Evolutionary conservation across 192 early-diverging fungal genomes (phyloP), one percentile per base, ranked within the genome.

Genomic region (Pilaira anomala): DNA sequence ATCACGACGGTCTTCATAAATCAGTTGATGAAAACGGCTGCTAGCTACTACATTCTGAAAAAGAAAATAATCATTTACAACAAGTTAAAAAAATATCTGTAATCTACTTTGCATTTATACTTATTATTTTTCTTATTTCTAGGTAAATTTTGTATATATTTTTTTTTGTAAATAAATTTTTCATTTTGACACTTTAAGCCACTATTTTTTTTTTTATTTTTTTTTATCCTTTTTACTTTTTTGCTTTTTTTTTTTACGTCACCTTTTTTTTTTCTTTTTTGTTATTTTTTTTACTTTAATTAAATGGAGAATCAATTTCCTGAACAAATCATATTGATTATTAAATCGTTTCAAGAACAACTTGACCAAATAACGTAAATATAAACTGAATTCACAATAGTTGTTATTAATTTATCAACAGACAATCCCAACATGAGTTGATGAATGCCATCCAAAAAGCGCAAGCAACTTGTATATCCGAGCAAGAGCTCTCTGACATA

Each of bases 1-100:
- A 67, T 67, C 65, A 67, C 65, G 65, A 67, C 65, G 65, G 65
- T 67, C 65, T 67, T 67, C 65, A 45, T 56, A 67, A 48, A 56
- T 50, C 7, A 45, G 22, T 50, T 62, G 60, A 62, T 49, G 60
- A 62, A 62, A 62, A 16, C 29, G 60, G 25, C 26, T 62, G 1
- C 46, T 62, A 62, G 26, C 25, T 44, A 49, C 60, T 22, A 40
- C 36, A 33, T 41, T 58, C 56, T 58, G 56, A 58, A 58, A 42
- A 40, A 36, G 29, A 58, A 58, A 40, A 13, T 42, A 21, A 39
- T n/a, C 40, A 16, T 7, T 26, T 25, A 28, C 9, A 50, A 14
- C 39, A 40, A 8, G 13, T 46, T 46, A 9, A 36, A 36, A 3
- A 36, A 36, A 0, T 36, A 36, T 36, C 33, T 36, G 6, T 5